Evolutionary conservation across 805 yeast species (phyloP).

Genomic region (Ogataea dorogensis): DNA sequence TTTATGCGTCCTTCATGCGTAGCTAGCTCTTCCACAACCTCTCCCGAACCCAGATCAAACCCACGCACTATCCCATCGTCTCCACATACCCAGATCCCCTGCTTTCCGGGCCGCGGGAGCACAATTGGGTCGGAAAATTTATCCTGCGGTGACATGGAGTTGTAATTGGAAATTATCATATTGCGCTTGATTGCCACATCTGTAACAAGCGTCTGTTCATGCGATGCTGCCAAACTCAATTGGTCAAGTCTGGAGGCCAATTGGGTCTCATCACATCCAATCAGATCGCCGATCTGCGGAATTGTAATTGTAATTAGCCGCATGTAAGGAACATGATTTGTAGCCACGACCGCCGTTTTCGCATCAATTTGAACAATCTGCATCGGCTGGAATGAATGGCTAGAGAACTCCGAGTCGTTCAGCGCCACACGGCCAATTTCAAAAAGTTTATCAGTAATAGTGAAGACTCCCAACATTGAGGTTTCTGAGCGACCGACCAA

Average conservation of each 20-base stretch:
- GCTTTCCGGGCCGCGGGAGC: slow-evolving; percentile 23
- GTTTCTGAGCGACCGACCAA: slow-evolving; percentile 60
- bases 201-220: slow-evolving; percentile 25
- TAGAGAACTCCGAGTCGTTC: slow-evolving; percentile 71
- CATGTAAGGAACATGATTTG: slow-evolving; percentile 79
- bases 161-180: slow-evolving; percentile 41
- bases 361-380: slow-evolving; percentile 32
- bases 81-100: slow-evolving; percentile 65
- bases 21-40: slow-evolving; percentile 34
- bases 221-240: slow-evolving; percentile 6
- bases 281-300: slow-evolving; percentile 32
- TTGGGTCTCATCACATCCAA: slow-evolving; percentile 5
- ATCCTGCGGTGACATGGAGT: slow-evolving; percentile 64
- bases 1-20: slow-evolving; percentile 50
- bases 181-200: slow-evolving; percentile 33
- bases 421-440: slow-evolving; percentile 52
- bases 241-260: slow-evolving; percentile 8
- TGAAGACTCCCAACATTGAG: slow-evolving; percentile 52
- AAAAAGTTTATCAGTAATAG: slow-evolving; percentile 26
- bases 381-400: slow-evolving; percentile 62
- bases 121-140: slow-evolving; percentile 55
- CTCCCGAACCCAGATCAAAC: slow-evolving; percentile 45
- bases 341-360: slow-evolving; percentile 54
- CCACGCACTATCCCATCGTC: slow-evolving; percentile 70
- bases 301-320: slow-evolving; percentile 55